phyloP scores from a whole-genome alignment of 2,329 filamentous ascomycete genomes.

The Tolypocladium pustulatum region DNA sequence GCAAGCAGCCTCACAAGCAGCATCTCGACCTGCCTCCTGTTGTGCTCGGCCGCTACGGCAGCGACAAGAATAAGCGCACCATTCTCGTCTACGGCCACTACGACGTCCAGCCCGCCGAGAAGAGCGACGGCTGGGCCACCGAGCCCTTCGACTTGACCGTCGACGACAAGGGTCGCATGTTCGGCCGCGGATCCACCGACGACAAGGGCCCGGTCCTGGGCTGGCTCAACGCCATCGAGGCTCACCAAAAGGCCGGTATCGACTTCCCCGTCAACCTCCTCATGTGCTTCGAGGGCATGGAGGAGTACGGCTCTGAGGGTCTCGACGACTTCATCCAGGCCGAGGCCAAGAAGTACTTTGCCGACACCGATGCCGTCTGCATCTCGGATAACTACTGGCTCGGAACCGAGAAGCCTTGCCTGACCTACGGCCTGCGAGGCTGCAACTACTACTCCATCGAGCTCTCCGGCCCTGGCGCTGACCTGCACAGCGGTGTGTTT shows the following conservation, averaged over 20 bases:
- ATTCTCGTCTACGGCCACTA: constrained; percentile 98
- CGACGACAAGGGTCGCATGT: constrained; percentile 90
- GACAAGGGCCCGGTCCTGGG: constrained; percentile 96
- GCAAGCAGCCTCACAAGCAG: constrained; percentile 86
- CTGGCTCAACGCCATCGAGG: constrained; percentile 97
- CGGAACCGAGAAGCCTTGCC: constrained; percentile 93
- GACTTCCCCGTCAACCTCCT: constrained; percentile 96
- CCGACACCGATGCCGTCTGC: constrained; percentile 90
- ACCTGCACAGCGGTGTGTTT: constrained; percentile 94
- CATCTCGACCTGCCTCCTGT: constrained; percentile 87
- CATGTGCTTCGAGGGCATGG: constrained; percentile 99
- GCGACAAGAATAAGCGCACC: constrained; percentile 84
- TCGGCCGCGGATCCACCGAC: constrained; percentile 87
- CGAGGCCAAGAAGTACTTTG: constrained; percentile 91
- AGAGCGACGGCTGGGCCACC: constrained; percentile 90
- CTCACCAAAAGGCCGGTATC: constrained; percentile 87
- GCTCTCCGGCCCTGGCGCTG: constrained; percentile 81
- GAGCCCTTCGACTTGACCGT: constrained; percentile 85
- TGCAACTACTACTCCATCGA: constrained; percentile 97
- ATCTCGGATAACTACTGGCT: constrained; percentile 99
- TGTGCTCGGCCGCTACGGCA: constrained; percentile 83
- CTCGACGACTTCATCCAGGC: constrained; percentile 87
- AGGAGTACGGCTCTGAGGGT: constrained; percentile 95
- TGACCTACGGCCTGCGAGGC: constrained; percentile 93
- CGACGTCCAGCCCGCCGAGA: constrained; percentile 90